Conservation (phyloP, 1,284 basidiomycete genomes). For the Macrocystidia cucumis region DNA sequence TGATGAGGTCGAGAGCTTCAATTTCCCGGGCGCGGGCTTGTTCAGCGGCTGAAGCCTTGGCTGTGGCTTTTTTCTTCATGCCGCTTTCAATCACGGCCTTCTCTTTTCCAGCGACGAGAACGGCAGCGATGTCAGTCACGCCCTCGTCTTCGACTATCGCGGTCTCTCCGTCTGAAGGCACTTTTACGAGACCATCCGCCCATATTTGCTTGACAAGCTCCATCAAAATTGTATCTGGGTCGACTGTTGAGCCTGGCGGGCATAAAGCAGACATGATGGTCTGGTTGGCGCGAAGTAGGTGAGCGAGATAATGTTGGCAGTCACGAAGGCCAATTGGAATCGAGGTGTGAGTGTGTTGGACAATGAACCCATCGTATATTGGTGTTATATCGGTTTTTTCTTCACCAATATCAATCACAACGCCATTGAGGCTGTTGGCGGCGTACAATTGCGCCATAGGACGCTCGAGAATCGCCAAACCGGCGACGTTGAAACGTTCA, state of each 20-base stretch:
- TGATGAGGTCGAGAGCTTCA: constrained; percentile 72
- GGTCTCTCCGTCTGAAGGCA: constrained; percentile 66
- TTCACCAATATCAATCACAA: constrained; percentile 83
- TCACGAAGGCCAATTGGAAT: constrained; percentile 64
- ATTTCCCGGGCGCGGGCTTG: constrained; percentile 75
- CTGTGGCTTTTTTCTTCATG: constrained; percentile 69
- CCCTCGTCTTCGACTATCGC: constrained; percentile 75
- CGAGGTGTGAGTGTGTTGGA: constrained; percentile 51
- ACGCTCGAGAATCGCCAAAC: constrained; percentile 77
- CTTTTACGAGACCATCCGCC: constrained; percentile 56
- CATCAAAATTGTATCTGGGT: constrained; percentile 40
- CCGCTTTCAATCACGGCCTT: constrained; percentile 76
- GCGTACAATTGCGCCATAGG: constrained; percentile 83
- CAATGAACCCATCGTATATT: constrained; percentile 72
- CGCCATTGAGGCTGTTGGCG: constrained; percentile 69
- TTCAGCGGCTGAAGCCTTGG: constrained; percentile 72
- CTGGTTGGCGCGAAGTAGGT: constrained; percentile 60
- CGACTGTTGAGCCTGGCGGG: constrained; percentile 37
- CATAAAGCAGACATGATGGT: constrained; percentile 59
- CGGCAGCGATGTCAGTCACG: constrained; percentile 77
- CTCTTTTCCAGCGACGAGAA: constrained; percentile 75
- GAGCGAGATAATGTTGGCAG: constrained; percentile 72
- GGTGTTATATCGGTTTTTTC: constrained; percentile 73
- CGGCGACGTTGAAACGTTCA: constrained; percentile 91
- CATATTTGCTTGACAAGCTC: constrained; percentile 56